Conservation (phyloP, 1,139 yeast species). For the Ogataea hybrid region DNA sequence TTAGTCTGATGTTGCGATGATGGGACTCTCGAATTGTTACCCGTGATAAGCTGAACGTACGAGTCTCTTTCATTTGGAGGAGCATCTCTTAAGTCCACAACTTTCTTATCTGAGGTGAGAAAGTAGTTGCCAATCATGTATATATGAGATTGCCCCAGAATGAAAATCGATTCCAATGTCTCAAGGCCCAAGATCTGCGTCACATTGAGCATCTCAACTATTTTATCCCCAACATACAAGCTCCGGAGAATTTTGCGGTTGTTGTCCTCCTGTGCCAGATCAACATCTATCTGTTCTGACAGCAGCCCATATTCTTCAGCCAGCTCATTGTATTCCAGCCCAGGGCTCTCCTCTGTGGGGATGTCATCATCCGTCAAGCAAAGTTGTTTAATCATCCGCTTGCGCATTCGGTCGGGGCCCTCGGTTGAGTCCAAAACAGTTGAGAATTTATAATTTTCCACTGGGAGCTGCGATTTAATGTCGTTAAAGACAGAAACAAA, state of each 20-base stretch:
- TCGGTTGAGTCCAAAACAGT: constrained; percentile 66
- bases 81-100: constrained; percentile 66
- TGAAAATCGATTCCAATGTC: constrained; percentile 69
- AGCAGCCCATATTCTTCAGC: constrained; percentile 45
- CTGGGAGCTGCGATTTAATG: constrained; percentile 37
- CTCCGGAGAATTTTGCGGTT: constrained; percentile 72
- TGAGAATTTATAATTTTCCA: constrained; percentile 22
- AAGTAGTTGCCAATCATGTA: constrained; percentile 72
- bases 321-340: constrained; percentile 10
- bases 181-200: constrained; percentile 72
- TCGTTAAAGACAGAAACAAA: constrained; percentile 47
- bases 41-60: constrained; percentile 57
- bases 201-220: constrained; percentile 69
- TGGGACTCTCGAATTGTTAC: constrained; percentile 28
- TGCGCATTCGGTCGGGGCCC: constrained; percentile 64
- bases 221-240: constrained; percentile 67
- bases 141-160: constrained; percentile 59
- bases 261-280: constrained; percentile 54
- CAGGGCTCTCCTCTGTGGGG: constrained; percentile 5
- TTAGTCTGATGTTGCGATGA: constrained; percentile 43
- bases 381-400: constrained; percentile 45
- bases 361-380: constrained; percentile 4
- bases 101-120: constrained; percentile 53
- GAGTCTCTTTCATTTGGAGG: constrained; percentile 62
- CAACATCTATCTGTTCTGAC: constrained; percentile 41